A percentile compares a stretch with the other conserved stretches of the same genome.
Evolutionary conservation across 257 asterid genomes (phyloP).

Genomic region (Solanum etuberosum): DNA sequence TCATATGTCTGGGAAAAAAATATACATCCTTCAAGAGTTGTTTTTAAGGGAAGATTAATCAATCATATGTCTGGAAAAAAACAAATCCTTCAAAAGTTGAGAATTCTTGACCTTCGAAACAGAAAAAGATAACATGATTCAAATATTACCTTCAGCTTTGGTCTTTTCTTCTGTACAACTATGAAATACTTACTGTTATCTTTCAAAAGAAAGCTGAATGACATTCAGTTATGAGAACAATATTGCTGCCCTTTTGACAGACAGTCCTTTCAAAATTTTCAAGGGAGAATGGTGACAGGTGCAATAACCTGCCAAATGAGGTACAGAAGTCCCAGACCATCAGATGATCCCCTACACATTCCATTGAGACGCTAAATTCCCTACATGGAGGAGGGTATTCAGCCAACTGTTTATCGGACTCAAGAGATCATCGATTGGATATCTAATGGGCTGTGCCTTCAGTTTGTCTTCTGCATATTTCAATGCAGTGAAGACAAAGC

Average conservation of each 20-base stretch:
- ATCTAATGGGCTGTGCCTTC: conserved; percentile 35
- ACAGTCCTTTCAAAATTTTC: conserved; percentile 84
- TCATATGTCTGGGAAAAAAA: background rate
- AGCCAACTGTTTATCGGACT: conserved; percentile 45
- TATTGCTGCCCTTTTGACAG: conserved; percentile 65
- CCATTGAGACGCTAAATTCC: conserved; percentile 65
- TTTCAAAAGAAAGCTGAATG: conserved; percentile 57
- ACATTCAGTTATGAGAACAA: conserved; percentile 60
- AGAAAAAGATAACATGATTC: background rate
- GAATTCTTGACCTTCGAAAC: background rate
- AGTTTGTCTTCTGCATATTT: conserved; percentile 30
- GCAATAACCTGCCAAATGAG: conserved; percentile 63
- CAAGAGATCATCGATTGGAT: conserved; percentile 74
- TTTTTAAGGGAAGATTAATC: background rate
- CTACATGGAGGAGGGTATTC: conserved; percentile 55
- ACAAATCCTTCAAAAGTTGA: background rate
- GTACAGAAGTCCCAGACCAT: conserved; percentile 94
- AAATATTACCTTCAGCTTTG: conserved; percentile 58
- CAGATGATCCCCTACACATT: conserved; percentile 71
- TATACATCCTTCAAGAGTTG: background rate
- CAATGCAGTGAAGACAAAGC: background rate
- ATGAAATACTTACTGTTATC: conserved; percentile 43
- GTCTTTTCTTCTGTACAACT: conserved; percentile 38
- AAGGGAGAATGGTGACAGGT: conserved; percentile 70
- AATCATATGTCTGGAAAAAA: background rate